Conservation (phyloP, 2,329 filamentous ascomycete genomes). For the Fusarium oxysporum region DNA sequence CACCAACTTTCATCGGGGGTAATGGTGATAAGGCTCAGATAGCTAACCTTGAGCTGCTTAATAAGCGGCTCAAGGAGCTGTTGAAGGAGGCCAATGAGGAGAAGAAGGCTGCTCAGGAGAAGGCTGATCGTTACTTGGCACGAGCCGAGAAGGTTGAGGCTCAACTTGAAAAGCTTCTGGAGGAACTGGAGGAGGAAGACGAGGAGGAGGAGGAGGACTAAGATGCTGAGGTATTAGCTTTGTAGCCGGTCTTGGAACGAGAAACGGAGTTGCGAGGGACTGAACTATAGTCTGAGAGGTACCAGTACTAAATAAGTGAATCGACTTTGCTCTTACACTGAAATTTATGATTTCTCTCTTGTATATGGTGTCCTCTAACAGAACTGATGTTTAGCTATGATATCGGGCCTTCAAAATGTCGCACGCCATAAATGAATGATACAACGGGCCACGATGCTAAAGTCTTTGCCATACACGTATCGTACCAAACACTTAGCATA, state of each 20-base stretch:
- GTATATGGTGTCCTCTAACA: accelerated
- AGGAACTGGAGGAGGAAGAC: not conserved
- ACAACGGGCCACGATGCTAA: accelerated
- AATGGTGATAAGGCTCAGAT: not conserved
- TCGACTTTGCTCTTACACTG: accelerated
- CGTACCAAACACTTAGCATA: accelerated
- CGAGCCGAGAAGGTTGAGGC: not conserved
- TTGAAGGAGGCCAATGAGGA: not conserved
- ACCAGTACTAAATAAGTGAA: not conserved
- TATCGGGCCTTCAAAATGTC: accelerated
- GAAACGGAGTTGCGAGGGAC: not conserved
- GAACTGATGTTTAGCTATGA: accelerated
- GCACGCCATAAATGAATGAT: accelerated
- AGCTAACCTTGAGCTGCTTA: not conserved
- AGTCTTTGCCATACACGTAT: accelerated
- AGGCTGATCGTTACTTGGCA: not conserved
- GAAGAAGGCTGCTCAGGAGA: not conserved
- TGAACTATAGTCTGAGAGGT: not conserved
- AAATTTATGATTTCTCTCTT: accelerated
- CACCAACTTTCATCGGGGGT: not conserved
- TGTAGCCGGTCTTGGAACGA: too few relatives aligned
- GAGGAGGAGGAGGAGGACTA: not conserved
- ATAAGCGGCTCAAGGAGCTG: too few relatives aligned
- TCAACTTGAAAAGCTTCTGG: not conserved
- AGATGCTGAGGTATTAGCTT: not conserved